Base-by-base conservation (phyloP, 2,329 filamentous ascomycete genomes). In the Aciculosporium take region DNA sequence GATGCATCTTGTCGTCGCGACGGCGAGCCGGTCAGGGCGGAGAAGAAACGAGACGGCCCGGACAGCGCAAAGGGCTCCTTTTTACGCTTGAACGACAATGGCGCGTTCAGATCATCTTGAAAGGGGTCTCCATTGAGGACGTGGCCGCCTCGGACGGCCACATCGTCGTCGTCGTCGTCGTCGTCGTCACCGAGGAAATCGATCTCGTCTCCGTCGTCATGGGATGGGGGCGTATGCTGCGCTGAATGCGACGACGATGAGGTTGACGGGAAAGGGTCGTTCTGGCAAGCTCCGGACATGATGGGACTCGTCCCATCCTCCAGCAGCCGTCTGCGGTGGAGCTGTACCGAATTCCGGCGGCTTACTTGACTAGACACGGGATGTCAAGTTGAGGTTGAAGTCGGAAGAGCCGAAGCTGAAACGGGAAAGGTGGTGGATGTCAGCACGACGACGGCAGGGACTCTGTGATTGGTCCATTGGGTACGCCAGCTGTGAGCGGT, bases 21-120 rank as follows among this genome's bases (percentile, higher is more conserved):
- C 1, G 48, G 41, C 15, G 50, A 46, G 42, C 63, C 63, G 4
- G 66, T 63, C 43, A 75, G 52, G 24, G 64, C 61, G n/a, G 67
- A 68, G 43, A 76, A 51, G 45, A 75, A 56, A 23, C 70, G 65
- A 25, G 60, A 59, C 5, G 71, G 63, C 24, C 61, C 61, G 1
- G 70, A 67, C 42, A 68, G 62, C 40, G 64, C 54, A 23, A 62
- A 62, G 33, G 66, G 61, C 45, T 69, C 80, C 50, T 75, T 71
- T 48, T 75, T 80, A 54, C 81, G 77, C 65, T 84, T 85, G 64
- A 85, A 86, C 27, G 80, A 81, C 40, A 83, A 61, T 23, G 69
- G 65, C 37, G 72, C 66, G 41, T 63, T 60, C 27, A 72, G 54
- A 33, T 66, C 62, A 39, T 65, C 60, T 41, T 66, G 63, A 44